Evolutionary conservation across 192 early-diverging fungal species (phyloP), one percentile per base, ranked within the genome.

Genomic region (Backusella mclennaniae): DNA sequence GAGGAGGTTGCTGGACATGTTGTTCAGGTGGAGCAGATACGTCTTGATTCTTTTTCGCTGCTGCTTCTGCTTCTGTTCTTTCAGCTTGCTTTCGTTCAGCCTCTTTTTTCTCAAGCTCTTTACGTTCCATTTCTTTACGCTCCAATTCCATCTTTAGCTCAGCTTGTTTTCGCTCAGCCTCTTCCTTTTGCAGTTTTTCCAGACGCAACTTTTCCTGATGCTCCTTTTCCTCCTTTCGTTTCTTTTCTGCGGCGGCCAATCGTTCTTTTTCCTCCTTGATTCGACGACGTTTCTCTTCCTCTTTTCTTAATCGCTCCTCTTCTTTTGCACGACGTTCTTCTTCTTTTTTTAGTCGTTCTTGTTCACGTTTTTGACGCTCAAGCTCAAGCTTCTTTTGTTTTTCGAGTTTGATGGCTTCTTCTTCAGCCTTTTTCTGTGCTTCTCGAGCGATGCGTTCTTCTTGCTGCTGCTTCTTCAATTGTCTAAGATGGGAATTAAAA

Each of bases 381-480:
- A 11, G n/a, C 33, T 73, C 33, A 9, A 53, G 12, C 36, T 74
- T 41, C 38, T 74, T 56, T 63, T 74, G n/a, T 31, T 44, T 38
- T 26, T 35, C 42, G 5, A 33, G 52, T 42, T 42, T 29, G 17
- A 29, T 23, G 21, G 52, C 73, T 31, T 49, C 15, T 74, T 59
- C 73, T 23, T 74, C 52, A 17, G n/a, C 41, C 14, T 66, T 66
- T 29, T 63, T 21, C 33, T 66, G 35, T 23, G 19, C 35, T 42
- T 74, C 73, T 15, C 23, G 33, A 23, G 52, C 73, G 15, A 66
- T 35, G 1, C 85, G 80, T 71, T 88, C 84, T 15, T 86, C 85
- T 66, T 92, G 92, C 70, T 87, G 82, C 87, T 93, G 90, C 73
- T 90, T 87, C 69, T 93, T 93, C 31, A 85, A 73, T 42, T 85